Percentiles rank a stretch among this genome's conserved stretches.
Conservation (phyloP, 768 basidiomycete species). For the Lactifluus hygrophoroides region DNA sequence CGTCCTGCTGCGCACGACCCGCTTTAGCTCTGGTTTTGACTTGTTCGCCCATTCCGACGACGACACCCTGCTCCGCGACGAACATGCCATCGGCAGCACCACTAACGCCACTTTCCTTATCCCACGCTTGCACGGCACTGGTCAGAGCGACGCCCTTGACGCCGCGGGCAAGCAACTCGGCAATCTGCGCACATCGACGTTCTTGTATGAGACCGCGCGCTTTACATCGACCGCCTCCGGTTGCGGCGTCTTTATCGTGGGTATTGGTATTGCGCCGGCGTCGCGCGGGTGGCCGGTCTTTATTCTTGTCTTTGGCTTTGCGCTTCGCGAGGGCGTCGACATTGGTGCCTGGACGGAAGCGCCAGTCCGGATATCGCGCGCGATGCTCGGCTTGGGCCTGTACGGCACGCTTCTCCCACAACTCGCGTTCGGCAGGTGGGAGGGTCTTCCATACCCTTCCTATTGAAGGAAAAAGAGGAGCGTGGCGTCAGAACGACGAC, state of each 20-base stretch:
- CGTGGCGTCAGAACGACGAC: neutral
- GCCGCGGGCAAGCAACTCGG: slow-evolving; percentile 55
- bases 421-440: slow-evolving; percentile 52
- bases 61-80: slow-evolving; percentile 7
- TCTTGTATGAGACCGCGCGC: slow-evolving; percentile 44
- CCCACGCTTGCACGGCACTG: slow-evolving; percentile 56
- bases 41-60: neutral
- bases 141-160: slow-evolving; percentile 57
- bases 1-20: neutral
- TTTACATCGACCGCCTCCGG: neutral
- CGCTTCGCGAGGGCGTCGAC: slow-evolving; percentile 27
- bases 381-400: slow-evolving; percentile 68
- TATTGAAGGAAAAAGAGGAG: slow-evolving; percentile 21
- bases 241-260: slow-evolving; percentile 24
- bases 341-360: slow-evolving; percentile 61
- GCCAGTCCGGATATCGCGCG: slow-evolving; percentile 70
- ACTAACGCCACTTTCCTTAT: slow-evolving; percentile 26
- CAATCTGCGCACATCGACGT: slow-evolving; percentile 56
- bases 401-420: slow-evolving; percentile 70
- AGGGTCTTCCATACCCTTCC: slow-evolving; percentile 72
- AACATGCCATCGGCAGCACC: slow-evolving; percentile 24
- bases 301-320: slow-evolving; percentile 29
- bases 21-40: neutral
- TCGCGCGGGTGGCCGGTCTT: slow-evolving; percentile 33
- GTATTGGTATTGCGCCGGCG: slow-evolving; percentile 27